Conservation (phyloP, 2,329 filamentous ascomycete species). For the Penicillium hesseltinei region DNA sequence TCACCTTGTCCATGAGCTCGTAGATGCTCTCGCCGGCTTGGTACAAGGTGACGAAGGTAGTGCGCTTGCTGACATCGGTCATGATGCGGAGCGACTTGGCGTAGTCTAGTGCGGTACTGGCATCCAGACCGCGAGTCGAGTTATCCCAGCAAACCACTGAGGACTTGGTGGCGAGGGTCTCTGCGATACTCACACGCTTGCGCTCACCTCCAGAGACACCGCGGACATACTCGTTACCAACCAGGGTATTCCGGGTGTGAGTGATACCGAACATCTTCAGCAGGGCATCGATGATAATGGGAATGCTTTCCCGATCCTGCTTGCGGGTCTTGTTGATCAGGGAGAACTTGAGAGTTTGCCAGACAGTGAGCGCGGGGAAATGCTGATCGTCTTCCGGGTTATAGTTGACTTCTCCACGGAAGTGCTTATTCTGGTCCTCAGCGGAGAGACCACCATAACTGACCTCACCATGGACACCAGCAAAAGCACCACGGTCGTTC, state of each 20-base stretch:
- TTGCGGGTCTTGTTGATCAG: slow-evolving; percentile 73
- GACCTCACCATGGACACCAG: slow-evolving; percentile 66
- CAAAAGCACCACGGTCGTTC: slow-evolving; percentile 66
- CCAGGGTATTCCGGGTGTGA: slow-evolving; percentile 70
- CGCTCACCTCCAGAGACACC: slow-evolving; percentile 78
- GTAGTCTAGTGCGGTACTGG: slow-evolving; percentile 75
- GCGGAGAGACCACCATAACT: slow-evolving; percentile 70
- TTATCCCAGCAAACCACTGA: slow-evolving; percentile 79
- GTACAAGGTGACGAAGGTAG: slow-evolving; percentile 69
- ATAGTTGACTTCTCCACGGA: slow-evolving; percentile 74
- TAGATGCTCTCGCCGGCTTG: slow-evolving; percentile 70
- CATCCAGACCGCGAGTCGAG: slow-evolving; percentile 74
- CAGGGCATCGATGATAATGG: slow-evolving; percentile 66
- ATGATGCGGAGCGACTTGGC: slow-evolving; percentile 68
- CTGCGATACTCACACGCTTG: slow-evolving; percentile 76
- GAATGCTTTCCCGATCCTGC: slow-evolving; percentile 61
- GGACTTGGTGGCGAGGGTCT: slow-evolving; percentile 71
- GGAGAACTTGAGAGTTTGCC: slow-evolving; percentile 74
- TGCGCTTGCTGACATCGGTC: slow-evolving; percentile 72
- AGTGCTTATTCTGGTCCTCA: slow-evolving; percentile 64
- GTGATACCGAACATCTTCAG: slow-evolving; percentile 76
- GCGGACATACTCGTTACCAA: slow-evolving; percentile 70
- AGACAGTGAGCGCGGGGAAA: slow-evolving; percentile 71
- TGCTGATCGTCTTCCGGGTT: slow-evolving; percentile 76
- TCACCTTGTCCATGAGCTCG: slow-evolving; percentile 74